Evolutionary conservation across 176 grass and related monocot species (phyloP).

Genomic region (Rhynchospora tenuis): DNA sequence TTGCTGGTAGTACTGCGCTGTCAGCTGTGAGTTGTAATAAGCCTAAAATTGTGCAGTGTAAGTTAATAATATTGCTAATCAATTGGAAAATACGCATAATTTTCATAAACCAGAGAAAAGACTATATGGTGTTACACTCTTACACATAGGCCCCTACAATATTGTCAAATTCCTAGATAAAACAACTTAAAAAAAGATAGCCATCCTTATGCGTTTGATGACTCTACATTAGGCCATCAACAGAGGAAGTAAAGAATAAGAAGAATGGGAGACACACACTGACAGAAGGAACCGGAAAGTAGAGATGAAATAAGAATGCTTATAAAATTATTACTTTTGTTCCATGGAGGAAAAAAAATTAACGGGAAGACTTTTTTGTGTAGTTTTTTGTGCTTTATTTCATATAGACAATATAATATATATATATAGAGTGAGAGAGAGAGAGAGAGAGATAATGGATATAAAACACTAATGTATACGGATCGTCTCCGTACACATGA

Average conservation of each 20-base stretch:
- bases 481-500: too few relatives aligned
- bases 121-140: too few relatives aligned
- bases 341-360: background rate
- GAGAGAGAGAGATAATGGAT: too few relatives aligned
- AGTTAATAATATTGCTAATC: background rate
- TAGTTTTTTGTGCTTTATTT: background rate
- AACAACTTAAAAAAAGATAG: too few relatives aligned
- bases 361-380: background rate
- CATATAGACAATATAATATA: background rate
- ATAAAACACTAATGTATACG: too few relatives aligned
- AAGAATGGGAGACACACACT: background rate
- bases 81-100: too few relatives aligned
- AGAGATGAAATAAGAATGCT: background rate
- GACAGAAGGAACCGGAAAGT: too few relatives aligned
- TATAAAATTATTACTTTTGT: background rate
- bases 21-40: conserved; percentile 58
- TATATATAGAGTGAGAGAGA: too few relatives aligned
- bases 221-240: background rate
- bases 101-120: too few relatives aligned
- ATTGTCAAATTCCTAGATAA: too few relatives aligned
- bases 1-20: conserved; percentile 64
- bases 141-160: too few relatives aligned
- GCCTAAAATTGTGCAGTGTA: conserved; percentile 24
- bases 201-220: background rate
- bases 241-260: background rate